Evolutionary conservation across 768 basidiomycete genomes (phyloP), one percentile per base, ranked within the genome.

Genomic region (Suillus americanus): DNA sequence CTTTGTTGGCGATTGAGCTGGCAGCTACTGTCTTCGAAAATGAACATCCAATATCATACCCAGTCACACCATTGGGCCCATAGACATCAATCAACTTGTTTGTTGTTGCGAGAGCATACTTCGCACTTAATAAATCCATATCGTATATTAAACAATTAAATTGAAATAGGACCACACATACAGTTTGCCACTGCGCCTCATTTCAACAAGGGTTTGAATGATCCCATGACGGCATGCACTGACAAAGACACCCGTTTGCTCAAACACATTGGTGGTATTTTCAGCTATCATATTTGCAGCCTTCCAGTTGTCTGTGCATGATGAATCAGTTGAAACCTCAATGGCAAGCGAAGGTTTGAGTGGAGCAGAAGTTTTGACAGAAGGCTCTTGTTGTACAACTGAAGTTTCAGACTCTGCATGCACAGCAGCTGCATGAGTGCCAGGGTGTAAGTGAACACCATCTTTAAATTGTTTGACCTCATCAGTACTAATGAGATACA

Each of bases 191-290:
- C 75, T 78, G 16, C 48, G 62, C 2, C 78, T 38, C 76, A 80
- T 76, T 61, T 81, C 79, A 0, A 65, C 64, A 0, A 78, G 50
- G 56, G 68, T 30, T 30, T 56, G n/a, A 25, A 75, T 64, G 0
- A 78, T 68, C 3, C 77, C 75, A 71, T 80, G 78, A 2, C 69
- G 66, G 63, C 80, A 81, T 12, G 72, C 71, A 63, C 66, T 61
- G 0, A 76, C 71, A 64, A 83, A 82, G 12, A 80, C 68, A 0
- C 81, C 79, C 0, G 77, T 73, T 69, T 81, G 77, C 0, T 75
- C 64, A 60, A 79, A 82, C 10, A 79, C 67, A 5, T 64, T 77
- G 25, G 65, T 70, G 65, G 77, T 79, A 40, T 46, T 46, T 46
- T 68, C 66, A 35, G 79, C 73, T 0, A 69, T 65, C 1, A 69